phyloP scores from a whole-genome alignment of 2,329 filamentous ascomycete species.

The Cucurbitaria berberidis region DNA sequence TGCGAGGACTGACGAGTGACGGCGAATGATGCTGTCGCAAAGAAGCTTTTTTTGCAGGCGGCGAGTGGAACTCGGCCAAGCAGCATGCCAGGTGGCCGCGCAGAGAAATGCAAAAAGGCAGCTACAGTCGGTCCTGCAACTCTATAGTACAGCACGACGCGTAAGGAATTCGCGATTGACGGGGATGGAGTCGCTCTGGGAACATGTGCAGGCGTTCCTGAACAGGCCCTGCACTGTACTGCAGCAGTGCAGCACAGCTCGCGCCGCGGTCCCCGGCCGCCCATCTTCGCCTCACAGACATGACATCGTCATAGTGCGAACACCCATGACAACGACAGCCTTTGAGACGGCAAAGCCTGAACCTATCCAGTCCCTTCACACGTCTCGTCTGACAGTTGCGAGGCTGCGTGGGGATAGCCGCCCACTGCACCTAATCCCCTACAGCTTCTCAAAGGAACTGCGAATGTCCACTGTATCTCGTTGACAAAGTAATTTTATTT shows the following conservation, averaged over 20 bases:
- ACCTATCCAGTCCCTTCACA: no score
- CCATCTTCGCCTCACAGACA: not conserved
- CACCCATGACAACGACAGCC: no score
- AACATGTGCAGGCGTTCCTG: constrained; percentile 12
- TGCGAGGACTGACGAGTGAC: constrained; percentile 13
- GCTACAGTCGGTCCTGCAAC: not conserved
- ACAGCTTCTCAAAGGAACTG: no score
- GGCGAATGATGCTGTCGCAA: constrained; percentile 17
- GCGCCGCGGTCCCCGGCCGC: no score
- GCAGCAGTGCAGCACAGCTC: constrained; percentile 29
- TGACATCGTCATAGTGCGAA: not conserved
- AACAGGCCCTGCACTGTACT: constrained; percentile 21
- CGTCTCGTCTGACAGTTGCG: no score
- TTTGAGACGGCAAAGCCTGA: no score
- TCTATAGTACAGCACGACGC: not conserved
- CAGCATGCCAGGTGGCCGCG: constrained; percentile 30
- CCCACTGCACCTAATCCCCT: no score
- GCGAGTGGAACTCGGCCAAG: constrained; percentile 38
- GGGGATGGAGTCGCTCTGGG: constrained; percentile 1
- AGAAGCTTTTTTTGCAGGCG: constrained; percentile 39
- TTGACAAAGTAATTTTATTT: no score
- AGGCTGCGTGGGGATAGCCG: no score
- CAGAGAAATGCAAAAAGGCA: constrained; percentile 3
- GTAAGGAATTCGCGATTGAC: constrained; percentile 8
- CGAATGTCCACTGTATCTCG: no score